Conservation (phyloP, 495 filamentous ascomycete species). For the Annulohypoxylon moriforme region DNA sequence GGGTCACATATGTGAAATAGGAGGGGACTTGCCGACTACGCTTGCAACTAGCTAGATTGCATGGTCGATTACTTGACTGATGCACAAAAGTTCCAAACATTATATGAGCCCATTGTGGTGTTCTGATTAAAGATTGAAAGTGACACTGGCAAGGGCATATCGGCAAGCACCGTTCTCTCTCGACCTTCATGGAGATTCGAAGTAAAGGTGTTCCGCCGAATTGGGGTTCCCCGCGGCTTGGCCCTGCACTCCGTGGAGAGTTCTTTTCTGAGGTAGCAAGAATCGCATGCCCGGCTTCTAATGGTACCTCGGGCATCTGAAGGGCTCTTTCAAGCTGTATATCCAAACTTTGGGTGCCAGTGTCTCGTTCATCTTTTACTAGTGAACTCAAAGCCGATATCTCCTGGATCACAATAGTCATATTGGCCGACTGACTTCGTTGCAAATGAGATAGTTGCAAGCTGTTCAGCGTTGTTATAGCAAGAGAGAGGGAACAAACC, state of each 20-base stretch:
- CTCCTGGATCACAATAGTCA: not conserved
- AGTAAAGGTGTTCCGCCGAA: not conserved
- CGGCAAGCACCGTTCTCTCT: not conserved
- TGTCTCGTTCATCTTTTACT: not conserved
- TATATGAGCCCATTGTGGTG: not conserved
- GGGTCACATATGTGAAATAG: not conserved
- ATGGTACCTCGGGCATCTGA: not conserved
- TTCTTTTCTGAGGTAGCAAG: not conserved
- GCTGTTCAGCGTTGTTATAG: not conserved
- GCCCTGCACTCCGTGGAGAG: not conserved
- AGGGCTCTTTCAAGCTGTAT: not conserved
- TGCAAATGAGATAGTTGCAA: not conserved
- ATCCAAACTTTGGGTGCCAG: not conserved
- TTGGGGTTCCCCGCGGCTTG: not conserved
- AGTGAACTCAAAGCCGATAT: not conserved
- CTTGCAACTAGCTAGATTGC: not conserved
- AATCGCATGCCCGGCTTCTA: not conserved
- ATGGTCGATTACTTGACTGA: not conserved
- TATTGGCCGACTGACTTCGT: not conserved
- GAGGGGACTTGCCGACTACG: not conserved
- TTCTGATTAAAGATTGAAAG: not conserved
- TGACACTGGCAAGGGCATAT: not conserved
- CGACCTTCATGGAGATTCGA: not conserved
- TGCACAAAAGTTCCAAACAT: not conserved
- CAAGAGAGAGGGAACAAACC: not conserved